Base-by-base conservation (phyloP, 768 basidiomycete species). In the Kockovaella imperatae region DNA sequence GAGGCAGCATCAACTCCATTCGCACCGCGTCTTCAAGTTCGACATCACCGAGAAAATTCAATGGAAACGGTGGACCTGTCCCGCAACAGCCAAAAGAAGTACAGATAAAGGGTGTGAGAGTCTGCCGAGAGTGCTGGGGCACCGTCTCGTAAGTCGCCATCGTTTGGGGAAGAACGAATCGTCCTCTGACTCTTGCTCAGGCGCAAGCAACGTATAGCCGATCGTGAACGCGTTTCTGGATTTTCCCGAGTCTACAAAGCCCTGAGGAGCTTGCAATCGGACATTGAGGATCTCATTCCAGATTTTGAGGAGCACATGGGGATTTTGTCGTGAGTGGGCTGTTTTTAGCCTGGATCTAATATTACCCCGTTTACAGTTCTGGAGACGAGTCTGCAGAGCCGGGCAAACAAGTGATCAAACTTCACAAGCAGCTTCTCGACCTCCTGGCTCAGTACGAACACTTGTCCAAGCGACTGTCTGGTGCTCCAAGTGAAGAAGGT, bases 361-460 rank as follows among this genome's bases (percentile, higher is more conserved):
- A 29, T 8, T 18, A 35, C 7, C 2, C 53, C 13, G 38, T 31
- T 73, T 76, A 49, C 35, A 47, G 73, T 77, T 53, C 79, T 77
- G 42, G 81, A 81, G 1, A 79, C 77, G 4, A 81, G 78, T 46
- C 56, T 2, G 42, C 47, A 15, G 51, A 64, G 8, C 64, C 64
- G 0, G 54, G 66, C 2, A 56, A 60, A 5, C 54, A 63, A 24
- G 30, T 53, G 20, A 32, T 66, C 8, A 74, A 76, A 2, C 77
- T 81, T 0, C 81, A 90, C 51, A 91, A 90, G 65, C 80, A 81
- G 3, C 77, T 99, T 24, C 72, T 97, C 10, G 83, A 87, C 35
- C 80, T 83, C 0, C 89, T 96, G 66, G 78, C 83, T 4, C 83
- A 87, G 42, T 96, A 96, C 67, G 95, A 99, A 61, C 79, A 80